These are phyloP conservation scores for Alternaria burnsii DNA, from an alignment of 2,329 filamentous ascomycete species.

Conservation along the genomic window DNA sequence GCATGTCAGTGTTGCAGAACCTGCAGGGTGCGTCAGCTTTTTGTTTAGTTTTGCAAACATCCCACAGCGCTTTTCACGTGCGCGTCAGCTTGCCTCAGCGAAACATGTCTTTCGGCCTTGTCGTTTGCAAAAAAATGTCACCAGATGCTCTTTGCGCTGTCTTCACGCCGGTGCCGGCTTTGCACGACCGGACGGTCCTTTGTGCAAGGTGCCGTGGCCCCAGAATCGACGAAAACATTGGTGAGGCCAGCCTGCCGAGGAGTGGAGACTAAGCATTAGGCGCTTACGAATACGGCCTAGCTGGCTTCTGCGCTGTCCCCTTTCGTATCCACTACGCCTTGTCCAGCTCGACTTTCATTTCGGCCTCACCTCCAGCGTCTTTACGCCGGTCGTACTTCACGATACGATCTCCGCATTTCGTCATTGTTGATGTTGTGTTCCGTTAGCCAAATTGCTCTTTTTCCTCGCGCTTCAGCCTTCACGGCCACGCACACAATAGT, in stretches of 20 bases:
- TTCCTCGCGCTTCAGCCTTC: constrained; percentile 8
- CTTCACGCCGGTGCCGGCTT: constrained; percentile 12
- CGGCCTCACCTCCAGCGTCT: constrained; percentile 24
- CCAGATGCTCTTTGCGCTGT: constrained; percentile 3
- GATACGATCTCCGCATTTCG: constrained; percentile 12
- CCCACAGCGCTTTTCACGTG: constrained; percentile 16
- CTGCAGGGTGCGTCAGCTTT: constrained; percentile 24
- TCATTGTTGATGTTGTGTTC: constrained; percentile 10
- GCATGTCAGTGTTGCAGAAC: constrained; percentile 31
- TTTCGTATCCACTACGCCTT: constrained; percentile 19
- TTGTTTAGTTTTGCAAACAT: constrained; percentile 21
- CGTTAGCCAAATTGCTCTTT: constrained; percentile 2
- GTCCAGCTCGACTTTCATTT: constrained; percentile 32
- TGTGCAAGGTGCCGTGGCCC: constrained; percentile 18
- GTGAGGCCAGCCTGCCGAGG: constrained; percentile 17
- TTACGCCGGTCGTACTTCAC: constrained; percentile 9
- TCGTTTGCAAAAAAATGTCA: constrained; percentile 5
- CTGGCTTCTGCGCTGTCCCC: constrained; percentile 7
- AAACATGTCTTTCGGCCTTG: constrained; percentile 5
- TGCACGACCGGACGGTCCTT: constrained; percentile 12
- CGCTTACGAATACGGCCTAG: constrained; percentile 20
- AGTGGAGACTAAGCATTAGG: constrained; percentile 31
- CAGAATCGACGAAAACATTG: constrained; percentile 25
- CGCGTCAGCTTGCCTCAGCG: constrained; percentile 9
- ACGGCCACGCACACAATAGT: constrained; percentile 1